Conservation (phyloP, 2,329 filamentous ascomycete species). For the Exophiala xenobiotica region DNA sequence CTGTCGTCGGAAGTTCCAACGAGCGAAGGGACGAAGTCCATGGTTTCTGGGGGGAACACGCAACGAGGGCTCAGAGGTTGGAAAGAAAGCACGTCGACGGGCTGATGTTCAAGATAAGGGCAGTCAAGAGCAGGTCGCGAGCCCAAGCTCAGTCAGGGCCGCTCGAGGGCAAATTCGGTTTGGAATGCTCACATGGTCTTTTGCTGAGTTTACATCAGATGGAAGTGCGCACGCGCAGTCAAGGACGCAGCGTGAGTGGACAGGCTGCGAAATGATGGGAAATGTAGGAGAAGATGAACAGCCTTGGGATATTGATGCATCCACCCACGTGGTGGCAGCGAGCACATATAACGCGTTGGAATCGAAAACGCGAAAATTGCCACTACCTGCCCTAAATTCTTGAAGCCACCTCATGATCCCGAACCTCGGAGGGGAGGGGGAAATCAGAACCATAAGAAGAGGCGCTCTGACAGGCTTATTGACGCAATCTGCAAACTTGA, state of each 20-base stretch:
- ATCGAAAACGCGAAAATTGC: slow-evolving; percentile 5
- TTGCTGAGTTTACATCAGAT: slow-evolving; percentile 9
- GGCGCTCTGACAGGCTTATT: not conserved
- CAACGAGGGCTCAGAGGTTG: no score
- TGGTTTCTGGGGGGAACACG: no score
- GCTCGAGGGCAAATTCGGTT: not conserved
- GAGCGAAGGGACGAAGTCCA: slow-evolving; percentile 22
- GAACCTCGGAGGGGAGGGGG: not conserved
- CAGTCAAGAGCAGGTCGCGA: not conserved
- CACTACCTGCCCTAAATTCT: slow-evolving; percentile 12
- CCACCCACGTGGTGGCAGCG: slow-evolving; percentile 18
- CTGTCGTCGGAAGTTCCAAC: slow-evolving; percentile 17
- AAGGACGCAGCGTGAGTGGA: slow-evolving; percentile 9
- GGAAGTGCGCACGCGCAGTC: slow-evolving; percentile 15
- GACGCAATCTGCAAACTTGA: not conserved
- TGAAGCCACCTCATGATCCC: not conserved
- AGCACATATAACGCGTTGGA: slow-evolving; percentile 18
- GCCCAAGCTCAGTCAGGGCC: not conserved
- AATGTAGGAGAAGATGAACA: not conserved
- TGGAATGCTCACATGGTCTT: slow-evolving; percentile 2
- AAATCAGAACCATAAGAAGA: not conserved
- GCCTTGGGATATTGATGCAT: slow-evolving; percentile 3
- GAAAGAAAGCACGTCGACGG: not conserved
- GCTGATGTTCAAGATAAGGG: not conserved
- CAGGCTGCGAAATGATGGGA: not conserved